Evolutionary conservation across 2,329 filamentous ascomycete genomes (phyloP).

Genomic region (Sporothrix variecibatus): DNA sequence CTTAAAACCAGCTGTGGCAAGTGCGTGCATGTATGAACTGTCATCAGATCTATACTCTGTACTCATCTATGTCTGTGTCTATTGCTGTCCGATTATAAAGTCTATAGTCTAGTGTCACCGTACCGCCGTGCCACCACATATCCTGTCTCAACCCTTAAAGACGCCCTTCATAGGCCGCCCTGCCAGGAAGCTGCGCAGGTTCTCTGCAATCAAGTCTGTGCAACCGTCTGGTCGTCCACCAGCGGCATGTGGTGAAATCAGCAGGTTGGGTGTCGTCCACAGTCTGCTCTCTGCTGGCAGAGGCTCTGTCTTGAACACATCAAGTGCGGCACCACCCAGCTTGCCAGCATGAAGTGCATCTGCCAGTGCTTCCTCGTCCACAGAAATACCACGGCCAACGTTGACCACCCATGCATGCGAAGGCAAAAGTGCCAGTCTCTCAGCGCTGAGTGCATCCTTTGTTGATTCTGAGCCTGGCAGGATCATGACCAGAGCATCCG

Average conservation of each 20-base stretch:
- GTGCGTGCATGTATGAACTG: background rate
- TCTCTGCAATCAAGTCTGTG: background rate
- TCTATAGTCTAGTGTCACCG: background rate
- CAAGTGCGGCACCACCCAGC: background rate
- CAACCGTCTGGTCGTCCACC: constrained; percentile 3
- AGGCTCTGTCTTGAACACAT: background rate
- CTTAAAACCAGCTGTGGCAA: background rate
- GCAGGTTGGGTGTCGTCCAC: background rate
- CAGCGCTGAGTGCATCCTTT: background rate
- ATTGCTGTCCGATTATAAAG: background rate
- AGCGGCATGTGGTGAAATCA: background rate
- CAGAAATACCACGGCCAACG: background rate
- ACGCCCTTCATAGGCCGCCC: background rate
- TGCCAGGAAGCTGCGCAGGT: background rate
- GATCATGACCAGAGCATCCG: background rate
- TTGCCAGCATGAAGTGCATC: background rate
- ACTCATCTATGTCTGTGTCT: background rate
- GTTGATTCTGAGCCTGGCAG: background rate
- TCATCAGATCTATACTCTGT: background rate
- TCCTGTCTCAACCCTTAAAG: background rate
- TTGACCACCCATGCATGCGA: background rate
- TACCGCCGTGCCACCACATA: background rate
- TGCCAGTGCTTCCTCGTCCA: background rate
- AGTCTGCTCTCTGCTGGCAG: background rate
- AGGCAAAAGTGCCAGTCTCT: background rate